A percentile compares a stretch with the other conserved stretches of the same genome.
These are phyloP conservation scores for Zygoascus hellenicus DNA, from an alignment of 1,139 yeast genomes.

Conservation along the genomic window DNA sequence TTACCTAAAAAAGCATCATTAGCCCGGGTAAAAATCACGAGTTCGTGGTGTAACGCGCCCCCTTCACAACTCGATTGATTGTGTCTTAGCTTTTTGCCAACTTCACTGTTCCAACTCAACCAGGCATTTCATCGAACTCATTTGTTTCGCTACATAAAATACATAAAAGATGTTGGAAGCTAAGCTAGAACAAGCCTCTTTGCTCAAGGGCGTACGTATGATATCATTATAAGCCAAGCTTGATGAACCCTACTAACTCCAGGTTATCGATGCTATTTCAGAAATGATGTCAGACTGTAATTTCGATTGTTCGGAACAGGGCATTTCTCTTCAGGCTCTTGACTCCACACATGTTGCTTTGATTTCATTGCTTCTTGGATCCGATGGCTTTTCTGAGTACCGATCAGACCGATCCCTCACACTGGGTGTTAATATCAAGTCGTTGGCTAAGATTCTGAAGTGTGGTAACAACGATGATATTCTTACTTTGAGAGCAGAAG, in stretches of 20 bases:
- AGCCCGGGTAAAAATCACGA: too few relatives aligned
- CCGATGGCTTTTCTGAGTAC: constrained; percentile 85
- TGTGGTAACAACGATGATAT: constrained; percentile 90
- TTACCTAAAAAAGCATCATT: too few relatives aligned
- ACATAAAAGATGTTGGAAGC: constrained; percentile 78
- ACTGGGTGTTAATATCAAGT: constrained; percentile 83
- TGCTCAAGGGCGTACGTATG: constrained; percentile 63
- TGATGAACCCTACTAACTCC: not conserved
- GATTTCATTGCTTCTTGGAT: constrained; percentile 81
- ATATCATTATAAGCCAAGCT: not conserved
- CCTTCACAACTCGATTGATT: not conserved
- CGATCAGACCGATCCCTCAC: constrained; percentile 95
- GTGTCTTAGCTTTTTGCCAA: not conserved
- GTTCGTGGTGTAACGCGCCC: too few relatives aligned
- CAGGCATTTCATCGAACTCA: too few relatives aligned
- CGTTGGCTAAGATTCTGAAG: constrained; percentile 79
- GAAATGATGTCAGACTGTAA: constrained; percentile 93
- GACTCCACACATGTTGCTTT: constrained; percentile 95
- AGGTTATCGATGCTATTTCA: constrained; percentile 83
- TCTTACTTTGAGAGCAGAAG: constrained; percentile 86
- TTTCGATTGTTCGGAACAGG: constrained; percentile 92
- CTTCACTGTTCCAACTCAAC: not conserved
- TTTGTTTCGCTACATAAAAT: not conserved
- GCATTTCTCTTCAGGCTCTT: constrained; percentile 94
- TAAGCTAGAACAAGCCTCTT: constrained; percentile 86